Evolutionary conservation across 116 monocot species (phyloP), one percentile per base, ranked within the genome.

Genomic region (Cymodocea nodosa): DNA sequence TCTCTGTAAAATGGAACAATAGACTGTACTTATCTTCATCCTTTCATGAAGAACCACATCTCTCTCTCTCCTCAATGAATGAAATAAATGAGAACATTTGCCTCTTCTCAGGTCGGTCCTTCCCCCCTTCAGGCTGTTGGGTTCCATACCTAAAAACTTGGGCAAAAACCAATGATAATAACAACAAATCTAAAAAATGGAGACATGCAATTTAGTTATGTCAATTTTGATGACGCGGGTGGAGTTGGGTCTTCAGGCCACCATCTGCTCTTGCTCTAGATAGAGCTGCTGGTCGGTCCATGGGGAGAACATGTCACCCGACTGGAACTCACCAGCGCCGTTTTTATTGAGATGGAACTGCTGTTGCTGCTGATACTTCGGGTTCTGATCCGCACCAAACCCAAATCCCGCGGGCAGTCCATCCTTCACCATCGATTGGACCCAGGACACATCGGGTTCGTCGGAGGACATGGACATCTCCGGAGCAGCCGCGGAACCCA

Each of bases 361-460:
- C 60, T 23, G 55, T 5, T 56, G 68, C 19, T 68, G 51, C 56
- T 44, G 57, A 3, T 57, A 0, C 23, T 36, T 16, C 50, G n/a
- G 44, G 44, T 59, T 16, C 25, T 24, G 59, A 2, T 30, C 25
- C 22, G 3, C 39, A 15, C 14, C 5, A 15, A 4, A 13, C 9
- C 35, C 18, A 44, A n/a, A 2, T 60, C 36, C 15, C 44, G 8
- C 0, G 0, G 44, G 44, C 11, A 64, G 64, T 4, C 37, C 66
- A 15, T 76, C 76, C 44, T 64, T 71, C 24, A 76, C 71, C 30
- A 76, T 59, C 2, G 76, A 76, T 36, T 76, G 76, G 8, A 76
- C 76, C 76, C 76, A 76, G 4, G 71, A 76, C 17, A 76, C 51
- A 50, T 71, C 71, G 0, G 71, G 76, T 24, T 71, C 76, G 36